Conservation (phyloP, 164 flowering plant genomes). For the Chimonanthus salicifolius region DNA sequence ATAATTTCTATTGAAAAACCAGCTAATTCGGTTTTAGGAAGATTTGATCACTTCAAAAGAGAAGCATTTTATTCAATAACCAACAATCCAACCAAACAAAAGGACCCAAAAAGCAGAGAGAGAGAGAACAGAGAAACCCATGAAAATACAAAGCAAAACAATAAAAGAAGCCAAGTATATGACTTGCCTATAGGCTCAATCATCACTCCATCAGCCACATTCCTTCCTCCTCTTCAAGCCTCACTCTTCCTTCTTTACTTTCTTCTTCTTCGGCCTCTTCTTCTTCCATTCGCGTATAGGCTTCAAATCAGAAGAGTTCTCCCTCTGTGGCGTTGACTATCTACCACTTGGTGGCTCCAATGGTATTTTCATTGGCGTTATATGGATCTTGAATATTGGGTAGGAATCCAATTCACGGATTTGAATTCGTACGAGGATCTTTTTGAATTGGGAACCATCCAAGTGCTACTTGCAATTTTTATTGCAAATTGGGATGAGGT, state of each 20-base stretch:
- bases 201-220: not conserved
- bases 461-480: not conserved
- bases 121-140: no score
- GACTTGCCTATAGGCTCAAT: slow-evolving; percentile 13
- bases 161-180: slow-evolving; percentile 9
- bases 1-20: no score
- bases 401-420: not conserved
- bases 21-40: no score
- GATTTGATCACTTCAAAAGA: no score
- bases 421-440: not conserved
- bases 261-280: not conserved
- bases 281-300: not conserved
- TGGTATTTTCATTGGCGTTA: not conserved
- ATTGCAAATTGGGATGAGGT: not conserved
- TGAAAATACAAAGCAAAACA: not conserved
- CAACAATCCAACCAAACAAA: no score
- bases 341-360: not conserved
- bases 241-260: not conserved
- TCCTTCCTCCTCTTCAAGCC: not conserved
- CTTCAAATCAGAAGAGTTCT: not conserved
- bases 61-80: no score
- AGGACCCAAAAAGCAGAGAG: no score
- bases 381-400: not conserved
- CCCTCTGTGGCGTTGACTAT: not conserved
- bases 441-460: not conserved